Evolutionary conservation across 2,329 filamentous ascomycete genomes (phyloP), one percentile per base, ranked within the genome.

Genomic region (Zasmidium citrigriseum): DNA sequence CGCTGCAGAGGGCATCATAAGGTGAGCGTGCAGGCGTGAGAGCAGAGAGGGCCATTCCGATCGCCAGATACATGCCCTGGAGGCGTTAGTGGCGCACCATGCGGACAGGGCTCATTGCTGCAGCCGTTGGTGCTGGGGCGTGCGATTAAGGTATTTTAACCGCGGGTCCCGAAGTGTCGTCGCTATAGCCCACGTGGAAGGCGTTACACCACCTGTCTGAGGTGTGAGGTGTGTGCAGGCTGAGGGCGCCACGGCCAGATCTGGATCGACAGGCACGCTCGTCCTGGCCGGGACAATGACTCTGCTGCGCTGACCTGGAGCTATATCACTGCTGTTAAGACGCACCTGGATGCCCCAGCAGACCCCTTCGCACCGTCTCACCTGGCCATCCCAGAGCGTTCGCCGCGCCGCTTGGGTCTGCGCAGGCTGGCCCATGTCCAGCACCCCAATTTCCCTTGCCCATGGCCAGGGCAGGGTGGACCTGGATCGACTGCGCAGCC

Each of bases 171-270:
- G 48, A 61, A 58, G 55, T 50, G 58, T 51, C 16, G 25, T 29
- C 46, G 25, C 58, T 51, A 46, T 49, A 53, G 50, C 34, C 54
- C 60, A 64, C 63, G 63, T 64, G 60, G 60, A 60, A 58, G 55
- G 54, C 51, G 52, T 38, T 59, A 41, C 34, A 41, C 34, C 34
- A 41, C 5, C 4, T 16, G 27, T 41, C 38, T 9, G 56, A 47
- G 45, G 41, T 38, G 55, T 45, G 44, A 54, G 27, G 50, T 41
- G 21, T 38, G 53, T 9, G 46, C 22, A 29, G n/a, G 7, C 20
- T n/a, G 7, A 48, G 25, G 38, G 11, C 55, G 53, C 57, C 52
- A 64, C 50, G 53, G 47, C 55, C 54, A 60, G 51, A 54, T 59
- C 57, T 49, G 53, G 61, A 64, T 62, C 54, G 54, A 27, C 59